Conservation (phyloP, 345 rosid genomes). For the Adansonia digitata region DNA sequence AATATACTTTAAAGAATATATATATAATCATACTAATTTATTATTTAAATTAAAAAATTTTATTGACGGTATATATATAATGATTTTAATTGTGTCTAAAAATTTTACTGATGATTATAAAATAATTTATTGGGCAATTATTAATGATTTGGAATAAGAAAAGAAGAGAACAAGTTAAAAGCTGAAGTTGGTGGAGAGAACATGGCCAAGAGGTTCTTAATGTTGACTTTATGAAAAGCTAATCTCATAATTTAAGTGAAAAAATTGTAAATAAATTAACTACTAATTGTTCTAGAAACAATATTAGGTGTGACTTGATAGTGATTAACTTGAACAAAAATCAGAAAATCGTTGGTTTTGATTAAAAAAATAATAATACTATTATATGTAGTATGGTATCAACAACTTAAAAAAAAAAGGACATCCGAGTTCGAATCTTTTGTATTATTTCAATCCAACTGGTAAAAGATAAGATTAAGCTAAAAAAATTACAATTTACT, state of each 20-base stretch:
- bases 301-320: not conserved
- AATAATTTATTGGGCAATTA: no score
- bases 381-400: no score
- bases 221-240: conserved; percentile 5
- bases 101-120: no score
- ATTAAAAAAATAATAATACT: no score
- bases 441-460: not conserved
- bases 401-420: not conserved
- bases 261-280: no score
- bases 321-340: not conserved
- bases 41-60: no score
- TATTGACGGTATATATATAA: no score
- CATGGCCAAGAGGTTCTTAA: not conserved
- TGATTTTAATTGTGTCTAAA: no score
- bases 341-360: no score
- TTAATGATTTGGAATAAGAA: not conserved
- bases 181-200: not conserved
- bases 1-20: no score
- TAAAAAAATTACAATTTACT: no score
- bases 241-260: not conserved
- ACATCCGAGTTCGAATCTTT: not conserved
- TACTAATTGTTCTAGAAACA: conserved; percentile 9
- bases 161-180: not conserved
- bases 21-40: no score
- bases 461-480: not conserved